Evolutionary conservation across 257 asterid genomes (phyloP), one percentile per base, ranked within the genome.

Genomic region (Eucommia ulmoides): DNA sequence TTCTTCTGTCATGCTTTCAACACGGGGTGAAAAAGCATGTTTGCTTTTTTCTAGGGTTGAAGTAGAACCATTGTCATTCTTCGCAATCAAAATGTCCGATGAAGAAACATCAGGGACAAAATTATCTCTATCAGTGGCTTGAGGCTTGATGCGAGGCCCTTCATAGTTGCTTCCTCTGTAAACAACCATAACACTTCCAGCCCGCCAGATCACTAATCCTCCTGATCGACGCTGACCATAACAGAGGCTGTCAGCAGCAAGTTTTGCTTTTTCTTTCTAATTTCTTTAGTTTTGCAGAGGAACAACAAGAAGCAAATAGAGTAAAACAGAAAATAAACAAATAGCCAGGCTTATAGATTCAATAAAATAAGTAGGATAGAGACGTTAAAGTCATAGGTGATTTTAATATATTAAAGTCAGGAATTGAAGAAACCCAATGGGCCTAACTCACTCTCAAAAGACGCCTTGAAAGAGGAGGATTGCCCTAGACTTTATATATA

Each of bases 121-220:
- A 21, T 65, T 61, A 63, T 82, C 88, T 65, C 54, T 54, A 66
- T 55, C 71, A 48, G 47, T 57, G 18, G 77, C 62, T 25, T 72
- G 74, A 35, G 88, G 59, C 56, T 55, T 76, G 49, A 77, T 65
- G 33, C 53, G 60, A 19, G 98, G 98, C 49, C 98, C 96, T 52
- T 78, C 85, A 45, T 89, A 89, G 65, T 82, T 80, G 61, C 74
- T 67, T 63, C 98, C 98, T 67, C 98, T 79, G 58, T 44, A 89
- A 33, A 89, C 96, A 65, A 85, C 83, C 96, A 85, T 89, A 65
- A 85, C 93, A 59, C 98, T 89, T 68, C 98, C 98, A 45, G 96
- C 74, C 76, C 98, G 82, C 98, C 98, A 89, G 65, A 80, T 76
- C 55, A 89, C 93, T 23, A 85, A 74, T 26, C 98, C 98, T 55